These are phyloP conservation scores for Mycena amicta DNA, from an alignment of 768 basidiomycete species.

Conservation along the genomic window DNA sequence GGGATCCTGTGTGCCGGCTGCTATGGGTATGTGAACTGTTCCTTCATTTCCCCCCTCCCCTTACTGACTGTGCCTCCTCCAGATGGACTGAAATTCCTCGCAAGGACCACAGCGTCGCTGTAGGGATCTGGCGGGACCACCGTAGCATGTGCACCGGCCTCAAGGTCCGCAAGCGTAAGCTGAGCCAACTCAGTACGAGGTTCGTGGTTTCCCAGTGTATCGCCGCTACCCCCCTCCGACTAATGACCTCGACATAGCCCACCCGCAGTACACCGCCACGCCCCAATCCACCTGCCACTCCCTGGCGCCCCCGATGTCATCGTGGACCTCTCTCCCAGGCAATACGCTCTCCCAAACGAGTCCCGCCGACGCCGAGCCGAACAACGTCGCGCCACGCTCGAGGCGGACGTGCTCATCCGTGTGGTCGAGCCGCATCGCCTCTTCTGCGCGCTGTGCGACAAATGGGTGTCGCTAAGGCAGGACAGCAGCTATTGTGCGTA, in stretches of 20 bases:
- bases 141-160: slow-evolving; percentile 51
- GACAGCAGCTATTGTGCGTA: slow-evolving; percentile 81
- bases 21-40: slow-evolving; percentile 44
- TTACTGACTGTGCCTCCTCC: too few relatives aligned
- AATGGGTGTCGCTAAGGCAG: slow-evolving; percentile 83
- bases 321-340: slow-evolving; percentile 59
- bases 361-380: slow-evolving; percentile 77
- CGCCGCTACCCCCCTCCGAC: too few relatives aligned
- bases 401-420: slow-evolving; percentile 65
- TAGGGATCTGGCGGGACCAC: slow-evolving; percentile 68
- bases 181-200: slow-evolving; percentile 13
- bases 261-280: too few relatives aligned
- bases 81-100: slow-evolving; percentile 63
- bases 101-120: slow-evolving; percentile 61
- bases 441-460: slow-evolving; percentile 73
- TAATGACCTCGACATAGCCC: too few relatives aligned
- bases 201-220: too few relatives aligned
- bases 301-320: slow-evolving; percentile 41
- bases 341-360: slow-evolving; percentile 61
- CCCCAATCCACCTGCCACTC: slow-evolving; percentile 24
- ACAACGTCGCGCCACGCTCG: slow-evolving; percentile 71
- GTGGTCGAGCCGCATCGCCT: slow-evolving; percentile 76
- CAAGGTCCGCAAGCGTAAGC: too few relatives aligned
- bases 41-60: too few relatives aligned
- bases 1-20: slow-evolving; percentile 70